Evolutionary conservation across 495 filamentous ascomycete species (phyloP).

Genomic region (Lophiostoma macrostomum): DNA sequence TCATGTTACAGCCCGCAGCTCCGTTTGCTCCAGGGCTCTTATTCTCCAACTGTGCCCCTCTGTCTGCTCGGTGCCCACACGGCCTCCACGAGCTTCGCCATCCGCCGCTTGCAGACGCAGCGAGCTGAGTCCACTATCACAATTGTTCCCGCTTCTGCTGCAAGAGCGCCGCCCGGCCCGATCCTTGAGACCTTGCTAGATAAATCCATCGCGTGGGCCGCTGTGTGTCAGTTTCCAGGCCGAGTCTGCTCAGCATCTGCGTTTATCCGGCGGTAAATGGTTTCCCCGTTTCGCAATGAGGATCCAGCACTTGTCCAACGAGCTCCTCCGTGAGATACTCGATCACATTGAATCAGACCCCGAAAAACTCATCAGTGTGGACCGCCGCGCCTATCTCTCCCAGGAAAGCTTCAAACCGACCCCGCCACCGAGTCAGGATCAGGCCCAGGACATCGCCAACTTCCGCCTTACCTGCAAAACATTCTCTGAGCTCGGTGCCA

Average conservation of each 20-base stretch:
- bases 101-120: constrained; percentile 22
- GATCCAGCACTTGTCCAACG: constrained; percentile 57
- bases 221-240: not conserved
- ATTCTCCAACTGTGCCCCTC: constrained; percentile 26
- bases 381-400: constrained; percentile 52
- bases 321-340: constrained; percentile 59
- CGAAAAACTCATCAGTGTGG: constrained; percentile 46
- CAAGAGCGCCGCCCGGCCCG: constrained; percentile 23
- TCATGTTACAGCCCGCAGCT: constrained; percentile 30
- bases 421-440: constrained; percentile 43
- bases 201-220: constrained; percentile 17
- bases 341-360: constrained; percentile 51
- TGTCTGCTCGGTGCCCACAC: constrained; percentile 1
- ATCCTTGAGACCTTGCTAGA: constrained; percentile 6
- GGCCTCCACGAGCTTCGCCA: constrained; percentile 6
- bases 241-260: not conserved
- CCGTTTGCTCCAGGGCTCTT: constrained; percentile 30
- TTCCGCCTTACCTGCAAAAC: constrained; percentile 60
- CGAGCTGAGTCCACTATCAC: constrained; percentile 19
- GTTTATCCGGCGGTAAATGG: constrained; percentile 29
- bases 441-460: constrained; percentile 45
- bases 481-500: constrained; percentile 60
- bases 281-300: constrained; percentile 26
- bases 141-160: constrained; percentile 21
- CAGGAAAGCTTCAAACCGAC: constrained; percentile 54